These are phyloP conservation scores for Candida mattraensis DNA, from an alignment of 805 yeast species.

Conservation along the genomic window DNA sequence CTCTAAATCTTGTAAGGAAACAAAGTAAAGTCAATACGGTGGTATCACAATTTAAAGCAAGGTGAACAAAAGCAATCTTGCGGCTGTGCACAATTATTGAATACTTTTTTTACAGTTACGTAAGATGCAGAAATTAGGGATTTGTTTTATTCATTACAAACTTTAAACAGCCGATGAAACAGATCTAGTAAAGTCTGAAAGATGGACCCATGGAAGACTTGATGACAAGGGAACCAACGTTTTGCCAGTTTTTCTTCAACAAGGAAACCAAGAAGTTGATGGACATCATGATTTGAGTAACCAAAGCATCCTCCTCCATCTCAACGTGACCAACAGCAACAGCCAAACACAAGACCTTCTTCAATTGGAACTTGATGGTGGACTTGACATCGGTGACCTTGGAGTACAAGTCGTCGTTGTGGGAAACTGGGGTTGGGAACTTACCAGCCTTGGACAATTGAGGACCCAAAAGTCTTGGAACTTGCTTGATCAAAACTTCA, in stretches of 20 bases:
- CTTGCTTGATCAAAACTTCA: conserved; percentile 98
- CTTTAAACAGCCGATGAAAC: conserved; percentile 4
- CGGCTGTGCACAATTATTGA: no score
- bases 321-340: conserved; percentile 99
- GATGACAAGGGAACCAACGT: conserved; percentile 98
- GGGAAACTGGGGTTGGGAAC: conserved; percentile 99
- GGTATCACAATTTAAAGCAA: background rate
- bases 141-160: no score
- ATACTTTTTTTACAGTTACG: no score
- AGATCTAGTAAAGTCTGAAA: conserved; percentile 93
- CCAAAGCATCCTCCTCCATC: conserved; percentile 95
- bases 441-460: conserved; percentile 99
- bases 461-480: conserved; percentile 99
- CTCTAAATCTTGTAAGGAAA: background rate
- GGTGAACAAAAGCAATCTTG: no score
- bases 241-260: conserved; percentile 99
- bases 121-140: no score
- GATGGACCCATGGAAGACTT: conserved; percentile 99
- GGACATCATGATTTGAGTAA: conserved; percentile 97
- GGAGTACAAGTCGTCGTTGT: conserved; percentile 94
- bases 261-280: conserved; percentile 98
- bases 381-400: conserved; percentile 98
- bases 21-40: background rate
- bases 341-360: conserved; percentile 99
- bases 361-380: conserved; percentile 99